These are phyloP conservation scores for Carallia brachiata DNA, from an alignment of 345 rosid genomes.

Conservation along the genomic window DNA sequence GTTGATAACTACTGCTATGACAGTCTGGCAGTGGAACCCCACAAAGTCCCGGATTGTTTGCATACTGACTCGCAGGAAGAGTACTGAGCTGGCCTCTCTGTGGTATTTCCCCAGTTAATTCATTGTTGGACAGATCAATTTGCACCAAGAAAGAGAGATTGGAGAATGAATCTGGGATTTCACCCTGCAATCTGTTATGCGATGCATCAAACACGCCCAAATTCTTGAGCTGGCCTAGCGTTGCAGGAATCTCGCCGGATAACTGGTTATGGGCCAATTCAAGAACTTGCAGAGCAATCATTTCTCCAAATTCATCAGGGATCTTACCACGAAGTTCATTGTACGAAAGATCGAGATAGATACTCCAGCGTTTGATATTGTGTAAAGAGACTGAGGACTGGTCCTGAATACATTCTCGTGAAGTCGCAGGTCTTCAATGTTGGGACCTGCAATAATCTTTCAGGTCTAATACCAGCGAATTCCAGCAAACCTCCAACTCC, in stretches of 20 bases:
- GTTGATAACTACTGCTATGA: slow-evolving; percentile 50
- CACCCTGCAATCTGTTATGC: slow-evolving; percentile 81
- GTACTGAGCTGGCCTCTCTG: slow-evolving; percentile 97
- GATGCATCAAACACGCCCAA: slow-evolving; percentile 90
- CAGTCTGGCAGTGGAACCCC: slow-evolving; percentile 91
- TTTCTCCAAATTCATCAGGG: slow-evolving; percentile 81
- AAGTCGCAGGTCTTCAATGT: slow-evolving; percentile 79
- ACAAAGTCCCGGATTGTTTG: slow-evolving; percentile 86
- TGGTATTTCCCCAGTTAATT: slow-evolving; percentile 91
- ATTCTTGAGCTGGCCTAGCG: slow-evolving; percentile 81
- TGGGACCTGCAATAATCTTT: slow-evolving; percentile 73
- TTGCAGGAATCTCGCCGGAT: slow-evolving; percentile 84
- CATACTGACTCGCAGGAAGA: slow-evolving; percentile 80
- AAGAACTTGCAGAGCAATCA: slow-evolving; percentile 91
- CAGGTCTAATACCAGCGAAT: slow-evolving; percentile 87
- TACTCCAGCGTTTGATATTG: slow-evolving; percentile 88
- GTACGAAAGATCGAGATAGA: slow-evolving; percentile 84
- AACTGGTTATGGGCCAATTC: slow-evolving; percentile 80
- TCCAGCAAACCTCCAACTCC: slow-evolving; percentile 94
- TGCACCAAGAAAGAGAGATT: slow-evolving; percentile 91
- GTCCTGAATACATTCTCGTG: slow-evolving; percentile 86
- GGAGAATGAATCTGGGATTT: slow-evolving; percentile 92
- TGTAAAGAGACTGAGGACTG: slow-evolving; percentile 80
- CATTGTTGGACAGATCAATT: slow-evolving; percentile 81
- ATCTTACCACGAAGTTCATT: slow-evolving; percentile 83